Evolutionary conservation across 139 green algal species (phyloP), one percentile per base, ranked within the genome.

Genomic region (Pseudopediastrum boryanum): DNA sequence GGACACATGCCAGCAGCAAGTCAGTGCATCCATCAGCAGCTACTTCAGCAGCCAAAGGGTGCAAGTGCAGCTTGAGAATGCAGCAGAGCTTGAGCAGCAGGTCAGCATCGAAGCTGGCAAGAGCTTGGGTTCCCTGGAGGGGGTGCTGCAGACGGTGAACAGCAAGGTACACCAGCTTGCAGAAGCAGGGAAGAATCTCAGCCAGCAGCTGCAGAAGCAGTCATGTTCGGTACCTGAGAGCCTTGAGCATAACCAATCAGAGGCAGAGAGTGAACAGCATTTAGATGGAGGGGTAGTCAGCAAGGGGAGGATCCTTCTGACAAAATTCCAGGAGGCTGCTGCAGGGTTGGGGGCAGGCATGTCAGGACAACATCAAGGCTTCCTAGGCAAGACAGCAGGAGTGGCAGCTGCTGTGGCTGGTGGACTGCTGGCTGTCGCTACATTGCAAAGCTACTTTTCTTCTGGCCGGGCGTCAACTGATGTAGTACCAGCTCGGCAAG

Each of bases 41-140:
- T 82, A 82, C 39, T 82, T 77, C 27, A 51, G 69, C 64, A 68
- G 23, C 50, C 46, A 64, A 12, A 33, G 27, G 21, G 76, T 82
- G 50, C 64, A 82, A 65, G 51, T 69, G 65, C 64, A 71, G 65
- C 48, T 82, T 2, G 48, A 38, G 39, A 25, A 70, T n/a, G n/a
- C n/a, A n/a, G n/a, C n/a, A 29, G 54, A 78, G 3, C 27, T 46
- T 16, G 56, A 78, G 71, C 71, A 35, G 54, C 56, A 41, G 46
- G 29, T 38, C 6, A 29, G 71, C 71, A 27, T 78, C 2, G n/a
- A 38, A n/a, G 71, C 54, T 41, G 31, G 56, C 71, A 58, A 70
- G 23, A 56, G n/a, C 42, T n/a, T n/a, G n/a, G n/a, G n/a, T n/a
- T 25, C 71, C 9, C 33, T 78, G 44, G 56, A 35, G 52, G 71